Evolutionary conservation across 345 rosid species (phyloP), one percentile per base, ranked within the genome.

Genomic region (Arabis alpina): DNA sequence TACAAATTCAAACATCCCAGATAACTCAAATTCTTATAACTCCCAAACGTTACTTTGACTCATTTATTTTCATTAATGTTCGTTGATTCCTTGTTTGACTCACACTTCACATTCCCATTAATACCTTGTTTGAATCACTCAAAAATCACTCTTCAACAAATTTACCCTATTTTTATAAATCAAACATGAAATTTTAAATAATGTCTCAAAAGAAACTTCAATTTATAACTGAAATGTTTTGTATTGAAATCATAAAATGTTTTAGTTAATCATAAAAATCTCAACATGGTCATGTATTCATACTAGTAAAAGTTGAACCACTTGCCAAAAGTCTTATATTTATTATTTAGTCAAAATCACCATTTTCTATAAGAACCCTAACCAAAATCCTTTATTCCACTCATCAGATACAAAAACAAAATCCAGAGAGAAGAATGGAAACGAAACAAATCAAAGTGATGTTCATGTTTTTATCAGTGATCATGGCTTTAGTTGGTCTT

Each of bases 361-460:
- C 24, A 11, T 32, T 32, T 54, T 10, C 54, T 68, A 24, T 67
- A 67, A 56, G 19, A 55, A 16, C 25, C 27, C n/a, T 19, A 16
- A 8, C 7, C 2, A 36, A 66, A 53, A 12, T 44, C 7, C 45
- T 5, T 11, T 15, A 10, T 4, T 3, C 2, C 37, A 40, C 3
- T 5, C n/a, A 3, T 37, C 13, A 50, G 23, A 49, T 34, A 64
- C 16, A 49, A 39, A 64, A 48, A 14, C 5, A 37, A 14, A 64
- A 44, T 3, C 14, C 9, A 7, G 15, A 42, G 15, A 42, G 23
- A 25, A n/a, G 36, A 53, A 68, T 68, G 72, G 27, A 23, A 68
- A 55, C 25, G 14, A 55, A 45, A 45, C 47, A 68, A 12, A 56
- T 68, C 12, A 47, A 50, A 59, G 51, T 51, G 32, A 44, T 59